A percentile compares a stretch with the other conserved stretches of the same genome.
Conservation (phyloP, 371 early-diverging fungal genomes). For the Apophysomyces elegans region DNA sequence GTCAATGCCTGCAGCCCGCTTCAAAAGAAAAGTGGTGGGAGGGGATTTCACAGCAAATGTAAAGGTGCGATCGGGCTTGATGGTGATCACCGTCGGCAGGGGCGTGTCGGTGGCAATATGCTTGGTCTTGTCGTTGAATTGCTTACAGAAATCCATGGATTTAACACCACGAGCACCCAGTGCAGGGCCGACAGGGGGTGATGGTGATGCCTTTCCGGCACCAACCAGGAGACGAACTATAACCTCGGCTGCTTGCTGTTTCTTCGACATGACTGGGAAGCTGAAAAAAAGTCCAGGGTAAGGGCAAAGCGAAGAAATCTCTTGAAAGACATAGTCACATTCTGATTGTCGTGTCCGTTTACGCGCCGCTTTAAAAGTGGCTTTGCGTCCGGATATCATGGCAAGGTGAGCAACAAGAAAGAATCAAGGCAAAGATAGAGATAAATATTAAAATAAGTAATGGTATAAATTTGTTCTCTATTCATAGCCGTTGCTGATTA, state of each 20-base stretch:
- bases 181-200: conserved; percentile 96
- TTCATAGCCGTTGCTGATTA: no score
- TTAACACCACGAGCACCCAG: conserved; percentile 97
- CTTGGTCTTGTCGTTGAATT: conserved; percentile 97
- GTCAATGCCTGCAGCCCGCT: conserved; percentile 88
- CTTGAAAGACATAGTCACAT: no score
- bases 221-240: conserved; percentile 73
- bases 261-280: conserved; percentile 47
- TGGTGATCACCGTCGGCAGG: conserved; percentile 81
- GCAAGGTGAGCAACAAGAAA: no score
- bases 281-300: neutral
- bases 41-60: conserved; percentile 90
- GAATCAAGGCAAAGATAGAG: no score
- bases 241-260: conserved; percentile 55
- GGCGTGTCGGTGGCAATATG: conserved; percentile 84
- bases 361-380: neutral
- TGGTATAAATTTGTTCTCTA: no score
- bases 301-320: neutral
- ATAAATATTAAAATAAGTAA: no score
- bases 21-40: conserved; percentile 88
- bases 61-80: conserved; percentile 92
- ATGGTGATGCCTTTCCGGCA: conserved; percentile 93
- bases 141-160: conserved; percentile 98
- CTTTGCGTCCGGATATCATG: neutral
- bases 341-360: neutral